Base-by-base conservation (phyloP, 192 early-diverging fungal species). In the Coemansia sp. region DNA sequence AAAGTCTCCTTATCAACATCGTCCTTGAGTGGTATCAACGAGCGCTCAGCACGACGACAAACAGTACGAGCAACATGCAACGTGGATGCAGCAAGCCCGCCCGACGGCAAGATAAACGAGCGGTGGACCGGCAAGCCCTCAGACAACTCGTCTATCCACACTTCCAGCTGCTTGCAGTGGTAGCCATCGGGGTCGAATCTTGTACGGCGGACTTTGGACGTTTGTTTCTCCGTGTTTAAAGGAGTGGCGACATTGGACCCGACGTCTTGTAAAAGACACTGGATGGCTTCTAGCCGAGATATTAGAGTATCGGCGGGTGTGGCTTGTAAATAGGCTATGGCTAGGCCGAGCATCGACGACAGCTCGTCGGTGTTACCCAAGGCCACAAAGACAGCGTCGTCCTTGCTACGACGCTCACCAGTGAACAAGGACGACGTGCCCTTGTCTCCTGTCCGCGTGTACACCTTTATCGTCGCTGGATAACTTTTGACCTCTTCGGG, bases 371-470 rank as follows among this genome's bases (percentile, higher is more conserved):
- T 91, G 36, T 92, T 88, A 12, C 96, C 96, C 16, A 98, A 89
- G 0, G 96, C 95, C 63, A 95, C 94, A 82, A 98, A 98, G 34
- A 96, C 89, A 9, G 84, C 82, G 68, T 98, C 95, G 72, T 93
- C 86, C 76, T 98, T 98, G 44, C 79, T 29, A n/a, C 94, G 88
- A 40, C 96, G 87, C 76, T 98, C 94, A 20, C 97, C 97, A 22
- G 92, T 95, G 77, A 88, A 98, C 42, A 98, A 85, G 0, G 94
- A 81, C 0, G 95, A 96, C 12, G 93, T 93, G 55, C 93, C 94
- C 80, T 94, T 93, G 85, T 98, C 97, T 22, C 97, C 97, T 0
- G 95, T 98, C 29, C 92, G 89, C 16, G 97, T 98, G 85, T 98
- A 98, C 44, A 98, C 91, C 55, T 89, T 91, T 64, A 91, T 77